phyloP scores from a whole-genome alignment of 176 grass and related monocot species.

The Tillandsia leiboldiana region DNA sequence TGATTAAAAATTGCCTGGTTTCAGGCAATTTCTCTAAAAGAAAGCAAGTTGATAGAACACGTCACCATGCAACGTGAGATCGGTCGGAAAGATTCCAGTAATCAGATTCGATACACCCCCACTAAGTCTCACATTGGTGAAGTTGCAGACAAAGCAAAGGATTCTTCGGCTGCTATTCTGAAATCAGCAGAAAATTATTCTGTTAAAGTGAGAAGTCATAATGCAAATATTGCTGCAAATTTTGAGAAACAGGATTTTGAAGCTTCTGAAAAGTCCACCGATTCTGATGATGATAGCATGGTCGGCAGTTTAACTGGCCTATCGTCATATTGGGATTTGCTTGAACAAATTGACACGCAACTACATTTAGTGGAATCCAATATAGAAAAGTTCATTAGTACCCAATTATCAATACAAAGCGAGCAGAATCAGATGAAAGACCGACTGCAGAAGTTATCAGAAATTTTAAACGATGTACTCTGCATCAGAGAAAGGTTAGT shows the following conservation, averaged over 20 bases:
- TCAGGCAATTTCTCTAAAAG: conserved; percentile 80
- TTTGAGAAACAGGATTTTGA: conserved; percentile 14
- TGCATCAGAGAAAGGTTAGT: conserved; percentile 73
- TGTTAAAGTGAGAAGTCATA: conserved; percentile 7
- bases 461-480: conserved; percentile 57
- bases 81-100: conserved; percentile 12
- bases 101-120: conserved; percentile 16
- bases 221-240: neutral
- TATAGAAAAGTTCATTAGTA: conserved; percentile 49
- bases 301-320: conserved; percentile 6
- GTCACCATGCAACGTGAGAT: conserved; percentile 29
- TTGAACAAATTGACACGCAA: conserved; percentile 53
- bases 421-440: conserved; percentile 24
- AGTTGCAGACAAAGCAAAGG: conserved; percentile 14
- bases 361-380: conserved; percentile 49
- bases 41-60: conserved; percentile 74
- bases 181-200: conserved; percentile 17
- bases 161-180: neutral
- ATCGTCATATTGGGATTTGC: conserved; percentile 33
- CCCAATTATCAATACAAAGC: conserved; percentile 17
- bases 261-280: conserved; percentile 4
- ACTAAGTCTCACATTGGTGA: conserved; percentile 29
- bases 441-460: conserved; percentile 39
- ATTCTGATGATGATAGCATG: conserved; percentile 17
- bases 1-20: conserved; percentile 13